phyloP scores from a whole-genome alignment of 768 basidiomycete genomes.

The Tylopilus felleus region DNA sequence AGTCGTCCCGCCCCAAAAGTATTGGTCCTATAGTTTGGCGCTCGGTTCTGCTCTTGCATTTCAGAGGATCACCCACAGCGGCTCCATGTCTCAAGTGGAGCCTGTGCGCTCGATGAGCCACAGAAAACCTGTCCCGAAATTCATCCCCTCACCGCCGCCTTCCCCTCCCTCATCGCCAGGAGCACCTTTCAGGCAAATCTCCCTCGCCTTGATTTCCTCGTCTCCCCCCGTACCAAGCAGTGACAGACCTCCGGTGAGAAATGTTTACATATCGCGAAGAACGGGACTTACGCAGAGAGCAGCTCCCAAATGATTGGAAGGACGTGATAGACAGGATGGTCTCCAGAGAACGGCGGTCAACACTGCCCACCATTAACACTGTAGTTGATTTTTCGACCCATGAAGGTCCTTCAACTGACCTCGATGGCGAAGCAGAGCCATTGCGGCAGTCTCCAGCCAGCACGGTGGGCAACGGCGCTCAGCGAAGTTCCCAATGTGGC shows the following conservation, averaged over 20 bases:
- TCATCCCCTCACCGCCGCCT: conserved; percentile 61
- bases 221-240: conserved; percentile 10
- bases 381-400: conserved; percentile 30
- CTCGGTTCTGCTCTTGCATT: conserved; percentile 7
- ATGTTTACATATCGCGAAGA: neutral
- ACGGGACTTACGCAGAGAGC: conserved; percentile 6
- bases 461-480: conserved; percentile 32
- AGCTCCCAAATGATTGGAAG: conserved; percentile 38
- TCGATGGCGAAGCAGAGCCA: conserved; percentile 24
- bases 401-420: conserved; percentile 23
- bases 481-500: conserved; percentile 21
- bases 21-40: conserved; percentile 9
- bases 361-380: conserved; percentile 32
- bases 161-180: conserved; percentile 34
- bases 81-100: conserved; percentile 29
- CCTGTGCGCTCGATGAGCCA: conserved; percentile 49
- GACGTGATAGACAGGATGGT: conserved; percentile 33
- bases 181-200: conserved; percentile 33
- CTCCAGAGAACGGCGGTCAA: conserved; percentile 29
- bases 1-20: conserved; percentile 14
- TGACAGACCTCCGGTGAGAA: conserved; percentile 33
- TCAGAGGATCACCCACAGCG: conserved; percentile 2
- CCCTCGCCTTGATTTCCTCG: conserved; percentile 25
- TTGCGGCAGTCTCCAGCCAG: conserved; percentile 34
- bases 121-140: conserved; percentile 67